These are phyloP conservation scores for Austroboletus olivaceoglutinosus DNA, from an alignment of 1,284 basidiomycete species.

Conservation along the genomic window DNA sequence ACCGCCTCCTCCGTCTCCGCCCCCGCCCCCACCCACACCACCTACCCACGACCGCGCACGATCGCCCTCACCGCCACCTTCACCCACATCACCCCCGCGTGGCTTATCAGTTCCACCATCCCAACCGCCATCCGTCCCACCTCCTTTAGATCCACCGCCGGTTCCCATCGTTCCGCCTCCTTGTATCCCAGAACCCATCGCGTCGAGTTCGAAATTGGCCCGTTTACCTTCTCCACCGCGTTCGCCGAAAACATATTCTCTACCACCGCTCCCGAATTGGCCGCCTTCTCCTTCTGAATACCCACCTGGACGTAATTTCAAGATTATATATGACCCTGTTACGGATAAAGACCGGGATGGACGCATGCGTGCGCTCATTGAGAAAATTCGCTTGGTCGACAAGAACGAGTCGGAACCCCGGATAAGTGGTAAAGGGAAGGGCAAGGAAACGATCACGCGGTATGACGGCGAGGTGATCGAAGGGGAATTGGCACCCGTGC, in stretches of 20 bases:
- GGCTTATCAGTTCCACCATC: not conserved
- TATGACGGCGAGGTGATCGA: slow-evolving; percentile 57
- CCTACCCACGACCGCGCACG: slow-evolving; percentile 19
- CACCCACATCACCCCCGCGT: slow-evolving; percentile 21
- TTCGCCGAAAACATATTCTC: slow-evolving; percentile 32
- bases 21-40: slow-evolving; percentile 16
- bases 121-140: slow-evolving; percentile 2
- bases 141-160: slow-evolving; percentile 6
- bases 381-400: slow-evolving; percentile 46
- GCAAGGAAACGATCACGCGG: slow-evolving; percentile 55
- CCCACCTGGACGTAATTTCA: slow-evolving; percentile 49
- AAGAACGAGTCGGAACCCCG: slow-evolving; percentile 41
- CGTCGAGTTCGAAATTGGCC: slow-evolving; percentile 28
- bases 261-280: slow-evolving; percentile 43
- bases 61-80: slow-evolving; percentile 26
- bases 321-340: slow-evolving; percentile 61
- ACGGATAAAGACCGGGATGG: slow-evolving; percentile 48
- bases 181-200: slow-evolving; percentile 28
- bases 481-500: slow-evolving; percentile 43
- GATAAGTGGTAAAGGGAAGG: slow-evolving; percentile 61
- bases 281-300: slow-evolving; percentile 47
- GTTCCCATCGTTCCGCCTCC: slow-evolving; percentile 21
- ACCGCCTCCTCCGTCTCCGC: slow-evolving; percentile 4
- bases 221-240: slow-evolving; percentile 13
- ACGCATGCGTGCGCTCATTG: slow-evolving; percentile 50